A percentile compares a stretch with the other conserved stretches of the same genome.
These are phyloP conservation scores for Penicillium pancosmium DNA, from an alignment of 495 filamentous ascomycete genomes.

Conservation along the genomic window DNA sequence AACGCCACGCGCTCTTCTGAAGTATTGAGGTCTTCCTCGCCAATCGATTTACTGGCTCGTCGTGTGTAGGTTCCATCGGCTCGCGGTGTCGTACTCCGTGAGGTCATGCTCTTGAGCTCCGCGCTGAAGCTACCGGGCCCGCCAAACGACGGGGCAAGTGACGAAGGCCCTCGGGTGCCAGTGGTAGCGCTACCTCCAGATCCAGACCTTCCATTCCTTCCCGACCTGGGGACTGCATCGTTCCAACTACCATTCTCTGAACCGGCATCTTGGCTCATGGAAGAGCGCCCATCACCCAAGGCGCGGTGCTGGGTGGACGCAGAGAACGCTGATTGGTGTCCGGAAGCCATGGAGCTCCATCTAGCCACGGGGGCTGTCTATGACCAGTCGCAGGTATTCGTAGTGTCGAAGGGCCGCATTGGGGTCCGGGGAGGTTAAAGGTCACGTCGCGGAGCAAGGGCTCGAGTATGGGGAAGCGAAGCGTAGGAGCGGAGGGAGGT, in stretches of 20 bases:
- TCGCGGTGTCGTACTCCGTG: constrained; percentile 69
- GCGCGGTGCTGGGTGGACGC: constrained; percentile 70
- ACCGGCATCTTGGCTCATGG: constrained; percentile 57
- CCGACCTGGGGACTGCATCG: constrained; percentile 43
- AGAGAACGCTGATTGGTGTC: constrained; percentile 55
- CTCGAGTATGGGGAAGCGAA: constrained; percentile 30
- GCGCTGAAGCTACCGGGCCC: constrained; percentile 92
- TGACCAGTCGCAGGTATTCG: constrained; percentile 41
- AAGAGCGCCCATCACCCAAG: constrained; percentile 58
- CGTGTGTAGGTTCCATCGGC: constrained; percentile 58
- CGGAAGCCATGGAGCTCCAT: constrained; percentile 56
- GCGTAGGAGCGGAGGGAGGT: constrained; percentile 23
- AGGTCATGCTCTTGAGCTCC: constrained; percentile 76
- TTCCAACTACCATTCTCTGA: constrained; percentile 51
- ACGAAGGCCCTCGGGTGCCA: constrained; percentile 58
- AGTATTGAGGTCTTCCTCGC: constrained; percentile 57
- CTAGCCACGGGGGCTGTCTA: constrained; percentile 42
- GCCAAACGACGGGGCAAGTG: constrained; percentile 64
- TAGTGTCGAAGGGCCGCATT: constrained; percentile 40
- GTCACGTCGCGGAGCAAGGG: constrained; percentile 31
- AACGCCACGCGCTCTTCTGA: constrained; percentile 75
- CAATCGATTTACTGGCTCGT: constrained; percentile 65
- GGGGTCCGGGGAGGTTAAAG: constrained; percentile 22
- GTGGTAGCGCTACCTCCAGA: constrained; percentile 64
- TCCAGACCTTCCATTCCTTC: constrained; percentile 53